A percentile compares a stretch with the other conserved stretches of the same genome.
These are phyloP conservation scores for Botrytis galanthina DNA, from an alignment of 2,329 filamentous ascomycete species.

Conservation along the genomic window DNA sequence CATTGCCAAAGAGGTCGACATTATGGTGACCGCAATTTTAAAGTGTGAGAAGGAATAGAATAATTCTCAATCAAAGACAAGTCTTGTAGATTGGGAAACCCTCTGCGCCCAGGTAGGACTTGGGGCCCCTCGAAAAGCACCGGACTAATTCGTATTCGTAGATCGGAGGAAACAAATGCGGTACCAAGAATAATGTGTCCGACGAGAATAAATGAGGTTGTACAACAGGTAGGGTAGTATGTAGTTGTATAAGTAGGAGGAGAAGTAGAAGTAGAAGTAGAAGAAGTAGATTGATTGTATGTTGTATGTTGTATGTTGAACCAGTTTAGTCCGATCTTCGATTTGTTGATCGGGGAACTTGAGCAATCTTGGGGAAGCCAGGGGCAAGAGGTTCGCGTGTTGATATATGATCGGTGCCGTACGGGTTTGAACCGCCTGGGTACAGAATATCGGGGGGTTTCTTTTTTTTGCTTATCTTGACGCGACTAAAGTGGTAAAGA, in stretches of 20 bases:
- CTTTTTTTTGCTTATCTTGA: slow-evolving; percentile 10
- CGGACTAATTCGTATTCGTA: slow-evolving; percentile 13
- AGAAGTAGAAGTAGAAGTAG: background rate
- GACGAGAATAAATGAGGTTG: background rate
- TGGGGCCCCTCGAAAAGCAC: slow-evolving; percentile 9
- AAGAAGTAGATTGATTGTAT: background rate
- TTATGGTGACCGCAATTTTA: slow-evolving; percentile 37
- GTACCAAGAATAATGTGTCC: slow-evolving; percentile 8
- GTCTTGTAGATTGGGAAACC: slow-evolving; percentile 18
- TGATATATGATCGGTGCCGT: slow-evolving; percentile 3
- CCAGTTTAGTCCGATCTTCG: slow-evolving; percentile 8
- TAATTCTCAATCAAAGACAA: slow-evolving; percentile 4
- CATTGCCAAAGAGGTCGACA: slow-evolving; percentile 33
- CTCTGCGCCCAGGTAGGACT: slow-evolving; percentile 20
- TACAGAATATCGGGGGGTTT: background rate
- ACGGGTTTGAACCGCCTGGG: background rate
- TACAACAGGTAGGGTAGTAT: background rate
- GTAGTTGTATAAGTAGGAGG: background rate
- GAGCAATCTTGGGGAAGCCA: slow-evolving; percentile 16
- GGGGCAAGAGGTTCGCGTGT: slow-evolving; percentile 14
- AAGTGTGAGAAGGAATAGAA: slow-evolving; percentile 5
- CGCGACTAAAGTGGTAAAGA: background rate
- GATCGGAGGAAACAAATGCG: slow-evolving; percentile 18
- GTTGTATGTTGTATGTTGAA: background rate
- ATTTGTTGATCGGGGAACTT: slow-evolving; percentile 12